Evolutionary conservation across 1,284 basidiomycete species (phyloP), one percentile per base, ranked within the genome.

Genomic region (Puccinia triticina): DNA sequence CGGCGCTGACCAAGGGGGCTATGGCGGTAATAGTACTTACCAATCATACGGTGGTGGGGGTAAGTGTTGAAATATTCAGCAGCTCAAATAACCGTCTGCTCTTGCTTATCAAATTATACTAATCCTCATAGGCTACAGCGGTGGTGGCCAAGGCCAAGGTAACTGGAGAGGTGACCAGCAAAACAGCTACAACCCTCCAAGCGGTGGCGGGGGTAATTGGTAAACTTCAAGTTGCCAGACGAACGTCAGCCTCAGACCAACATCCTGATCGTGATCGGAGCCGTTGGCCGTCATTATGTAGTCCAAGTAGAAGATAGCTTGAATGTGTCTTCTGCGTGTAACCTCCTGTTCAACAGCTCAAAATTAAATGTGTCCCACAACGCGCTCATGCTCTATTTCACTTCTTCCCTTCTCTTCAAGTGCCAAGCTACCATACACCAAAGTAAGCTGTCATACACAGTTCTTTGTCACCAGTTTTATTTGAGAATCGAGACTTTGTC

Each of bases 11-110:
- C 46, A 32, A 48, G 50, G 46, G 11, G 67, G 40, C 48, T 84
- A 83, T 77, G 86, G 87, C 79, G 86, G 85, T 72, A 83, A 84
- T 23, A 85, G 81, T 3, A 46, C 26, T 26, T 3, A 80, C 14
- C 46, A 59, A 40, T 64, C 77, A 29, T 59, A 69, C 43, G 55
- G 66, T 29, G 48, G 48, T 29, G 76, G 61, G 53, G 76, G 76
- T 77, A 48, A 77, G 76, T 77, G 40, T 23, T 18, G 11, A 1
- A 10, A 4, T 32, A 14, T 21, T 23, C 21, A 0, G 5, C 16
- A 32, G 23, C 32, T 50, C 29, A 10, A 23, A 32, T 32, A 16
- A 18, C 23, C 40, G n/a, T 46, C 43, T 46, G 43, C 4, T 10
- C 29, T 21, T 11, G 50, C 12, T 50, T 53, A 29, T 77, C 12